Evolutionary conservation across 2,329 filamentous ascomycete species (phyloP).

Genomic region (Fusarium clavum): DNA sequence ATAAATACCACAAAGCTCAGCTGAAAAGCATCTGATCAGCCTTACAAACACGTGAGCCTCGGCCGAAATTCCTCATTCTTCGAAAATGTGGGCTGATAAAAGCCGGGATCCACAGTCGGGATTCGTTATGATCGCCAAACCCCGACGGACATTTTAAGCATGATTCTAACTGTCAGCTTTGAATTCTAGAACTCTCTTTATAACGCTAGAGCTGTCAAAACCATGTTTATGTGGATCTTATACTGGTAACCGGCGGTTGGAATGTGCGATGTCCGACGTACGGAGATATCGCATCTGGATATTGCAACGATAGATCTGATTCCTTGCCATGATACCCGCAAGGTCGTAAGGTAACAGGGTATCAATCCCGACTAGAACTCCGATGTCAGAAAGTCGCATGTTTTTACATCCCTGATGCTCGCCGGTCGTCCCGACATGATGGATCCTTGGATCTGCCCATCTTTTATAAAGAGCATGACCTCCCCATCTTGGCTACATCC

Average conservation of each 20-base stretch:
- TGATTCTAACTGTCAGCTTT: neutral
- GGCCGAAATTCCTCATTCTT: neutral
- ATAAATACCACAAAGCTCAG: neutral
- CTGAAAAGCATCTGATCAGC: constrained; percentile 21
- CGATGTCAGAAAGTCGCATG: constrained; percentile 17
- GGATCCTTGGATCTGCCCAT: constrained; percentile 19
- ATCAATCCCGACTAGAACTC: neutral
- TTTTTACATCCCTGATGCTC: constrained; percentile 8
- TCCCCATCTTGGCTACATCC: constrained; percentile 20
- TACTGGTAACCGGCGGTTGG: neutral
- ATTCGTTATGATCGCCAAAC: constrained; percentile 3
- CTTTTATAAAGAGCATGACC: constrained; percentile 28
- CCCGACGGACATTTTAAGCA: constrained; percentile 30
- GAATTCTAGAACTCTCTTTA: neutral
- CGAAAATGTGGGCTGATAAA: constrained; percentile 21
- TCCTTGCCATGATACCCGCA: constrained; percentile 22
- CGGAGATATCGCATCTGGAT: neutral
- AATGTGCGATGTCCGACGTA: constrained; percentile 1
- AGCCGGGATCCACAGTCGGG: constrained; percentile 20
- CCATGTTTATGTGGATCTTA: neutral
- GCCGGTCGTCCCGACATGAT: constrained; percentile 26
- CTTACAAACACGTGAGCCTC: constrained; percentile 14
- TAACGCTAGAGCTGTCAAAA: neutral
- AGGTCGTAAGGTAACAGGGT: constrained; percentile 27
- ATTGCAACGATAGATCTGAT: constrained; percentile 13